Base-by-base conservation (phyloP, 225 moss, liverwort and hornwort genomes). In the Marchantia paleacea region DNA sequence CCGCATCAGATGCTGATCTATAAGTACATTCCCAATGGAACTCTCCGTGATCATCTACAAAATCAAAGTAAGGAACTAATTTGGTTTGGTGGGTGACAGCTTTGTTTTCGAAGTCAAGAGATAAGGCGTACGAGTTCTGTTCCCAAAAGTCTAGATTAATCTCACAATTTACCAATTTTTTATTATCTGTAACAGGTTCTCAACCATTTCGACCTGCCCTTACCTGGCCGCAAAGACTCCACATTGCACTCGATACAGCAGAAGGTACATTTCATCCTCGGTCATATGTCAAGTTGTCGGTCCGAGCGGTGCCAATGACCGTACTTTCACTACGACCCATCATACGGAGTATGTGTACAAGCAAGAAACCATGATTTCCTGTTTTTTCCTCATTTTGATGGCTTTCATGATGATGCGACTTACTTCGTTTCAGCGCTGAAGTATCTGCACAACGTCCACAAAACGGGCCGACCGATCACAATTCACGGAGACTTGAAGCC, bases 371-470 rank as follows among this genome's bases (percentile, higher is more conserved):
- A 19, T 47, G 18, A 8, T 47, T 15, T 69, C 19, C 28, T 47
- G 39, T 39, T 39, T 39, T 69, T 16, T 48, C 26, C 6, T 11
- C 39, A 49, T 10, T 22, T 51, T 72, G 12, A 72, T 10, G 52
- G 10, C 31, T 29, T 48, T 55, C 8, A 22, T 60, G 62, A 11
- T 39, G 5, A 39, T 39, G 5, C 62, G n/a, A 47, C 26, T 55
- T 28, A 20, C n/a, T 60, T 63, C 57, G 15, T 78, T 57, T 57
- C 78, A 79, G 78, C 62, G 51, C 66, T 79, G 14, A 22, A 79
- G 7, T 79, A 79, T 69, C 78, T 79, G 50, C 78, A 79, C 78
- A 24, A 66, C 2, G 88, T 75, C 12, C 75, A 75, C 30, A 76
- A 81, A 52, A 79, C 64, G 55, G 72, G 78, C 4, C 78, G 25